Conservation (phyloP, 257 asterid genomes). For the Anisodus acutangulus region DNA sequence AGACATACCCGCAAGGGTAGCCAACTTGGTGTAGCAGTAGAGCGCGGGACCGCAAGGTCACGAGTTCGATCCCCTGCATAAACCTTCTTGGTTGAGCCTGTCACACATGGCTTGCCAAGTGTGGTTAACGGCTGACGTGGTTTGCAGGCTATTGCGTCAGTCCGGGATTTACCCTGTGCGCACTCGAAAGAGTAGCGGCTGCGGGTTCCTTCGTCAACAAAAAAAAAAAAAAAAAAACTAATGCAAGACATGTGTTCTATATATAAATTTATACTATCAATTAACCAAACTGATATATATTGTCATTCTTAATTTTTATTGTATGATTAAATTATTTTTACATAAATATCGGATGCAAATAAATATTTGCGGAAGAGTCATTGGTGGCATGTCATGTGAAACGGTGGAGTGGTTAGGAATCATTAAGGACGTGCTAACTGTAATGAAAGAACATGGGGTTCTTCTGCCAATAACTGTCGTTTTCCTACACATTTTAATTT, state of each 20-base stretch:
- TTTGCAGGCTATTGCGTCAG: too few species aligned
- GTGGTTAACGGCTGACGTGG: too few species aligned
- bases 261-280: not conserved
- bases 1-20: too few species aligned
- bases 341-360: not conserved
- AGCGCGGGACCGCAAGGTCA: too few species aligned
- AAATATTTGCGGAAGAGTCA: not conserved
- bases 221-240: too few species aligned
- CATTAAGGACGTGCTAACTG: slow-evolving; percentile 37
- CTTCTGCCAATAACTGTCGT: slow-evolving; percentile 21
- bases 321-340: not conserved
- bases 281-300: not conserved
- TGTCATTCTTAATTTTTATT: not conserved
- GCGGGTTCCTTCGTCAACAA: too few species aligned
- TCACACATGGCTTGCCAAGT: too few species aligned
- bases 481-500: not conserved
- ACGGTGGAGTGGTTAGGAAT: slow-evolving; percentile 40
- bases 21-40: too few species aligned
- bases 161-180: too few species aligned
- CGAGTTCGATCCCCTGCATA: too few species aligned
- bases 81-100: too few species aligned
- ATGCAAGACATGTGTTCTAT: not conserved
- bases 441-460: slow-evolving; percentile 26
- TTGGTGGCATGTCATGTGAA: slow-evolving; percentile 41
- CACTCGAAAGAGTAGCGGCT: too few species aligned